phyloP scores from a whole-genome alignment of 2,329 filamentous ascomycete species.

The Exophiala oligosperma region DNA sequence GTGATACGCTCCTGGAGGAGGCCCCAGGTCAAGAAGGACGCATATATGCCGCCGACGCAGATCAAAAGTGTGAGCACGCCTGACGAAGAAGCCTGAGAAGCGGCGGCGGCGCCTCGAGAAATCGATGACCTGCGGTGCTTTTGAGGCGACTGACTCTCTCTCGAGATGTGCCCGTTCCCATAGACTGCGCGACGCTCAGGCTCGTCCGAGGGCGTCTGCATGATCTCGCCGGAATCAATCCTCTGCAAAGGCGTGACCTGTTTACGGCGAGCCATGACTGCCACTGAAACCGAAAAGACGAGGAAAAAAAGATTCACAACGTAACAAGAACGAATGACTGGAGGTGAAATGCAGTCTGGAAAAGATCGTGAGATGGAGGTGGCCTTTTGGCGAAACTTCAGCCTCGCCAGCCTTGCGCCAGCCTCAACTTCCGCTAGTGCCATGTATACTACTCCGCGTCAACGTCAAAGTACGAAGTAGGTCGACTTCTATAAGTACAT shows the following conservation, averaged over 20 bases:
- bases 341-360: background rate
- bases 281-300: background rate
- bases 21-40: slow-evolving; percentile 94
- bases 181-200: slow-evolving; percentile 32
- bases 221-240: slow-evolving; percentile 66
- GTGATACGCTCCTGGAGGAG: slow-evolving; percentile 97
- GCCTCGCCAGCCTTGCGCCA: background rate
- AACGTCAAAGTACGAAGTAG: background rate
- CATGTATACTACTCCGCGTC: background rate
- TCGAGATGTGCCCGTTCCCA: slow-evolving; percentile 35
- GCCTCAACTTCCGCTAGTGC: background rate
- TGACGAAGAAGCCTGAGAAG: slow-evolving; percentile 28
- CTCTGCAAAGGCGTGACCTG: slow-evolving; percentile 65
- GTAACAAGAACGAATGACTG: slow-evolving; percentile 12
- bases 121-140: background rate
- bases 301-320: background rate
- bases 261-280: slow-evolving; percentile 69
- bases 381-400: too few relatives aligned
- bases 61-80: slow-evolving; percentile 75
- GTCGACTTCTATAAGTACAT: too few relatives aligned
- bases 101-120: background rate
- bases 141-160: background rate
- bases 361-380: background rate
- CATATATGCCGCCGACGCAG: slow-evolving; percentile 94
- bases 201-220: slow-evolving; percentile 41